A percentile compares a stretch with the other conserved stretches of the same genome.
Conservation (phyloP, 2,329 filamentous ascomycete species). For the Stachybotrys chartarum region DNA sequence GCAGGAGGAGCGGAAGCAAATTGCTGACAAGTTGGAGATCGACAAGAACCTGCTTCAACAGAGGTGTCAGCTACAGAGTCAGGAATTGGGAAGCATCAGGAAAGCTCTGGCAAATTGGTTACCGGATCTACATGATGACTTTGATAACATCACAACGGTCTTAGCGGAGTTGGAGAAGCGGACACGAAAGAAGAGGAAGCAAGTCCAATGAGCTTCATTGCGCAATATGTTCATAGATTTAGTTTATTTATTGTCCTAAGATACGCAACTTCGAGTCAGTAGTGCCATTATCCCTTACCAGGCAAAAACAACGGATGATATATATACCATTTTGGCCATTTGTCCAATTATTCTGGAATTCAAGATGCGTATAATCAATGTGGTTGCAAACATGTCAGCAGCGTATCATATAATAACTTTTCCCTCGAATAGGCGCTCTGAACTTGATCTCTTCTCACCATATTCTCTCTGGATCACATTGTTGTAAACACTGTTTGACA, state of each 20-base stretch:
- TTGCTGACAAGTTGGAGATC: neutral
- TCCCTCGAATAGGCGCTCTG: neutral
- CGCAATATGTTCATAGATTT: neutral
- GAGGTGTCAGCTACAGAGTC: neutral
- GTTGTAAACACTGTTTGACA: neutral
- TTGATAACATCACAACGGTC: neutral
- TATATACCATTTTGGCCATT: neutral
- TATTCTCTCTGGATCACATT: neutral
- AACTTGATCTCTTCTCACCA: neutral
- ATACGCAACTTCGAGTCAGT: neutral
- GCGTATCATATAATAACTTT: neutral
- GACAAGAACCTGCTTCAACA: neutral
- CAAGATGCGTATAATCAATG: neutral
- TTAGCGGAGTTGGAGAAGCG: neutral
- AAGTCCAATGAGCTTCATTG: neutral
- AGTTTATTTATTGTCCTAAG: neutral
- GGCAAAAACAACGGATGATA: neutral
- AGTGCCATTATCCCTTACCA: neutral
- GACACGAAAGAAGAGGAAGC: neutral
- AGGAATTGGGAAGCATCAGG: neutral
- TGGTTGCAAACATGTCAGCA: neutral
- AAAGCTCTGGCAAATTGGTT: neutral
- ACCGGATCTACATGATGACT: neutral
- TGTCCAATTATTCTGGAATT: neutral
- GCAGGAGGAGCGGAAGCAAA: neutral